Evolutionary conservation across 1,284 basidiomycete species (phyloP).

Genomic region (Cutaneotrichosporon curvatum): DNA sequence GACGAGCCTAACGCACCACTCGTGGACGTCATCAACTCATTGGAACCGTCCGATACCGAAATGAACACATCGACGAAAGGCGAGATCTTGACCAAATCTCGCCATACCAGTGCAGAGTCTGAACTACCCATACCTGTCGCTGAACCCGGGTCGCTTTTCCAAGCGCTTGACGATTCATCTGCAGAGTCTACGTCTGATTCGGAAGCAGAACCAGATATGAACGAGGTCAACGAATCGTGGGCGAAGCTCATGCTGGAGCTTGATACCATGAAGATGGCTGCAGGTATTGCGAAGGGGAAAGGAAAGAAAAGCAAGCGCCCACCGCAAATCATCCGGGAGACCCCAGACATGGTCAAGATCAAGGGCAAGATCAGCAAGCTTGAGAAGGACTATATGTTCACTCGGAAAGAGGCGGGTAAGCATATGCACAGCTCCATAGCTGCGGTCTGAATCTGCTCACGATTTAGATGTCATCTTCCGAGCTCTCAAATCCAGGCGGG

Average conservation of each 20-base stretch:
- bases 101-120: no score
- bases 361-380: constrained; percentile 54
- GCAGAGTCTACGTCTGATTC: constrained; percentile 21
- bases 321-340: constrained; percentile 34
- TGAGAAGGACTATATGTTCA: constrained; percentile 68
- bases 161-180: constrained; percentile 16
- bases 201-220: constrained; percentile 56
- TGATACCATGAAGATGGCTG: constrained; percentile 23
- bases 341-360: constrained; percentile 49
- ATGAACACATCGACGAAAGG: no score
- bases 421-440: no score
- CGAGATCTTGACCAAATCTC: no score
- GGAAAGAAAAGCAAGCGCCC: constrained; percentile 39
- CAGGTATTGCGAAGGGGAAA: constrained; percentile 22
- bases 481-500: constrained; percentile 52
- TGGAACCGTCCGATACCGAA: no score
- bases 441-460: no score
- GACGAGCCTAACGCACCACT: constrained; percentile 5
- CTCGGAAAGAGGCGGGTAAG: constrained; percentile 56
- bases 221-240: constrained; percentile 35
- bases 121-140: no score
- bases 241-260: constrained; percentile 53
- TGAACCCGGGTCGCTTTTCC: constrained; percentile 23
- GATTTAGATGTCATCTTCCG: no score
- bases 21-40: constrained; percentile 1